Conservation (phyloP, 805 yeast species). For the Metschnikowia rubicola region DNA sequence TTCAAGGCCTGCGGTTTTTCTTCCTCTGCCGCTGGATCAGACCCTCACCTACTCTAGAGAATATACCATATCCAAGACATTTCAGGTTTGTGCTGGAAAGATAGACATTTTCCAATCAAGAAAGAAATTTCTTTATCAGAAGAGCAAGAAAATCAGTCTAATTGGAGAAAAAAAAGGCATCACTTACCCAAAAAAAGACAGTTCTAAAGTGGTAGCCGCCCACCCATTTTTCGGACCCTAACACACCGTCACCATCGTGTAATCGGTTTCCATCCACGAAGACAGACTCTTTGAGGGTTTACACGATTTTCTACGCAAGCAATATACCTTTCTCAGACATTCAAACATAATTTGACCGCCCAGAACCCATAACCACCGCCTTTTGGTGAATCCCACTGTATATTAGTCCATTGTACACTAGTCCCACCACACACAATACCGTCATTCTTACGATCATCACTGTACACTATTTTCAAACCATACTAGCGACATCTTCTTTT, state of each 20-base stretch:
- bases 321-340: background rate
- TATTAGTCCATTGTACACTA: slow-evolving; percentile 16
- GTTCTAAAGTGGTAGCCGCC: background rate
- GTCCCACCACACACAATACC: background rate
- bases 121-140: background rate
- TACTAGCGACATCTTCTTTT: background rate
- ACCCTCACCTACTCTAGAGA: slow-evolving; percentile 1
- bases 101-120: background rate
- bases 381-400: slow-evolving; percentile 10
- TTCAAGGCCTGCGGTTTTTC: slow-evolving; percentile 4
- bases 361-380: background rate
- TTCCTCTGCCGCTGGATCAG: slow-evolving; percentile 5
- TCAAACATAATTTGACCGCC: background rate
- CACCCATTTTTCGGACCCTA: background rate
- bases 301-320: too few relatives aligned
- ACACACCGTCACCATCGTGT: background rate
- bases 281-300: too few relatives aligned
- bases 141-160: too few relatives aligned
- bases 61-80: background rate
- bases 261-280: background rate
- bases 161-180: too few relatives aligned
- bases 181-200: background rate
- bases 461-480: slow-evolving; percentile 1
- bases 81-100: too few relatives aligned
- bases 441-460: background rate